Evolutionary conservation across 2,329 filamentous ascomycete species (phyloP), one percentile per base, ranked within the genome.

Genomic region (Colletotrichum limetticola): DNA sequence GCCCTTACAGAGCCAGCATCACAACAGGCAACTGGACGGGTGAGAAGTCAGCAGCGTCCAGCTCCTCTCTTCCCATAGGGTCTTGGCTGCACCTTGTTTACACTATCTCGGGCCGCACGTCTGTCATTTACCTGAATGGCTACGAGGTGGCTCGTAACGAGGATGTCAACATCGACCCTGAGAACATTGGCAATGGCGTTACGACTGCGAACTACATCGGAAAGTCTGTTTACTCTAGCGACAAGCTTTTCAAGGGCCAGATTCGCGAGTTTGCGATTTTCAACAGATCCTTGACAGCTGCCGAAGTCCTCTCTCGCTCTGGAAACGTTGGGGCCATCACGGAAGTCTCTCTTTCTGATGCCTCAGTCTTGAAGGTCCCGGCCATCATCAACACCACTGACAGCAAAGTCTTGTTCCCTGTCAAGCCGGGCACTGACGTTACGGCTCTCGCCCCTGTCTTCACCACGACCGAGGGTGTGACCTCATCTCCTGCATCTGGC

Each of bases 71-170:
- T 9, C 75, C 76, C 4, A 65, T 65, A 16, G 72, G 71, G n/a
- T 56, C 56, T 32, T 78, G 77, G 77, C 32, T 74, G 42, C 73
- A 75, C 46, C 49, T 78, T 24, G 67, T 74, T 1, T 78, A 76
- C 56, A 74, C 74, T 7, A 64, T 78, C 28, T 46, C 60, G n/a
- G 71, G 73, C 28, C 55, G 69, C 4, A 75, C 74, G 3, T 55
- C 72, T 46, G 77, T 78, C 6, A 74, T 80, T 28, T 79, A 82
- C 30, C 76, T 87, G 22, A 79, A 83, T 67, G 80, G 82, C 66
- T 82, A 83, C 35, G 71, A 72, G 49, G 63, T 64, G 28, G 75
- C 67, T 9, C 59, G 71, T 14, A 65, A 75, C 16, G 62, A 74
- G 22, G 53, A 68, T 11, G 66, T 72, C 26, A 70, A 66, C 19